A percentile compares a stretch with the other conserved stretches of the same genome.
These are phyloP conservation scores for Vitis amurensis DNA, from an alignment of 164 flowering plant species.

Conservation along the genomic window DNA sequence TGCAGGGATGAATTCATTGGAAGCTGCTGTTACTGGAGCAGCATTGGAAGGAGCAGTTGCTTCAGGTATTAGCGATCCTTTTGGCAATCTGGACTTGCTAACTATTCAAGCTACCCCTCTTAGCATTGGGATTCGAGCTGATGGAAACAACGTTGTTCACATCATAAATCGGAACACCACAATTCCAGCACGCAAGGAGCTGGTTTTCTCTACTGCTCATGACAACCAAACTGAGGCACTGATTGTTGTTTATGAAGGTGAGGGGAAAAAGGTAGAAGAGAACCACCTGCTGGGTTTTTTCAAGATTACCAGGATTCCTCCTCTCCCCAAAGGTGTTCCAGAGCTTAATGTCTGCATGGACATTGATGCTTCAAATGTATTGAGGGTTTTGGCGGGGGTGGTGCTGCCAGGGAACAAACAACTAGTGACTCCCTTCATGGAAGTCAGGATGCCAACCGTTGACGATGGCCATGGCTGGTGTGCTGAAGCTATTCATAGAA, in stretches of 20 bases:
- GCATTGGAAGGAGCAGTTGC: slow-evolving; percentile 95
- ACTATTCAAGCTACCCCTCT: slow-evolving; percentile 81
- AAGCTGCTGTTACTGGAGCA: slow-evolving; percentile 87
- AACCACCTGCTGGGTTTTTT: slow-evolving; percentile 83
- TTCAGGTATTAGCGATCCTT: slow-evolving; percentile 74
- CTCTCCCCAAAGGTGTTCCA: slow-evolving; percentile 70
- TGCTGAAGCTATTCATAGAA: slow-evolving; percentile 61
- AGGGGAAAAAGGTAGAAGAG: slow-evolving; percentile 48
- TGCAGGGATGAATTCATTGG: slow-evolving; percentile 60
- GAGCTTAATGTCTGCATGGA: slow-evolving; percentile 89
- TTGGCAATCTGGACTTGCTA: slow-evolving; percentile 73
- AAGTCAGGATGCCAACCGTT: slow-evolving; percentile 85
- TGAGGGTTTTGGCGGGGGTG: slow-evolving; percentile 76
- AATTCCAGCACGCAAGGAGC: slow-evolving; percentile 69
- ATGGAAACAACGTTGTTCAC: slow-evolving; percentile 58
- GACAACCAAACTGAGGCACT: slow-evolving; percentile 80
- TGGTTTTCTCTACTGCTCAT: slow-evolving; percentile 68
- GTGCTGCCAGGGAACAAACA: slow-evolving; percentile 41
- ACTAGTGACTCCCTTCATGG: slow-evolving; percentile 58
- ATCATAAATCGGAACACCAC: slow-evolving; percentile 68
- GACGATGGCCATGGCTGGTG: slow-evolving; percentile 99
- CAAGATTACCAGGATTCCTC: slow-evolving; percentile 75
- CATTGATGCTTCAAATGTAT: slow-evolving; percentile 71
- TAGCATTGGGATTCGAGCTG: slow-evolving; percentile 67
- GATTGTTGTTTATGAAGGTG: slow-evolving; percentile 81